Percentiles rank a stretch among this genome's conserved stretches.
Conservation (phyloP, 257 asterid species). For the Przewalskia tangutica region DNA sequence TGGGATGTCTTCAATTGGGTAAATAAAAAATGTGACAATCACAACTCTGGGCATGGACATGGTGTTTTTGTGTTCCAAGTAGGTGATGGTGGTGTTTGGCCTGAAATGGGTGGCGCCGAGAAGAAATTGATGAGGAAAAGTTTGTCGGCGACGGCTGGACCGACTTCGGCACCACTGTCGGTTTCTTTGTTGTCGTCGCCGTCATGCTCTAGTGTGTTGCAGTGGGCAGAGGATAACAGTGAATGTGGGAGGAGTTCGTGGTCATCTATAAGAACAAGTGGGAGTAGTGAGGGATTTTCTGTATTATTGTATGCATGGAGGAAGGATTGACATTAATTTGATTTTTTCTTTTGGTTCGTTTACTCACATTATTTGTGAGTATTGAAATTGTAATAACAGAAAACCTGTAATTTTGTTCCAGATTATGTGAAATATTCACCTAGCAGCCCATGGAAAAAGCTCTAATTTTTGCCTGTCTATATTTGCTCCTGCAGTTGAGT, state of each 20-base stretch:
- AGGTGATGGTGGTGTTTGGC: constrained; percentile 31
- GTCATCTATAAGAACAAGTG: constrained; percentile 24
- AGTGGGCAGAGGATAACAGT: constrained; percentile 37
- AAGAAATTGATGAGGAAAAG: constrained; percentile 30
- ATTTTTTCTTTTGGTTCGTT: not conserved
- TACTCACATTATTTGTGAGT: not conserved
- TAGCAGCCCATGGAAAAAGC: not conserved
- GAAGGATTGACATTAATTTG: constrained; percentile 9
- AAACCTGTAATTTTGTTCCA: not conserved
- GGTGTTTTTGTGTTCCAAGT: constrained; percentile 32
- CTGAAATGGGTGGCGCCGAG: constrained; percentile 31
- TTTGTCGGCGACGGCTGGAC: constrained; percentile 8
- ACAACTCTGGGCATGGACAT: constrained; percentile 11
- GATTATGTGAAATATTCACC: not conserved
- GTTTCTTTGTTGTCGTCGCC: constrained; percentile 12
- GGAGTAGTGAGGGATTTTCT: constrained; percentile 24
- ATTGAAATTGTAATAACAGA: not conserved
- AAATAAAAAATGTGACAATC: not conserved
- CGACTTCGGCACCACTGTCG: not conserved
- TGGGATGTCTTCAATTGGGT: constrained; percentile 38
- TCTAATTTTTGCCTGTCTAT: not conserved
- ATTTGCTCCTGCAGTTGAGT: not conserved
- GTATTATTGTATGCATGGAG: constrained; percentile 36
- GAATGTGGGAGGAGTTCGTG: constrained; percentile 34
- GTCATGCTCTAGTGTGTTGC: constrained; percentile 32